Evolutionary conservation across 208 protist species (phyloP).

Genomic region (Leishmania amazonensis): DNA sequence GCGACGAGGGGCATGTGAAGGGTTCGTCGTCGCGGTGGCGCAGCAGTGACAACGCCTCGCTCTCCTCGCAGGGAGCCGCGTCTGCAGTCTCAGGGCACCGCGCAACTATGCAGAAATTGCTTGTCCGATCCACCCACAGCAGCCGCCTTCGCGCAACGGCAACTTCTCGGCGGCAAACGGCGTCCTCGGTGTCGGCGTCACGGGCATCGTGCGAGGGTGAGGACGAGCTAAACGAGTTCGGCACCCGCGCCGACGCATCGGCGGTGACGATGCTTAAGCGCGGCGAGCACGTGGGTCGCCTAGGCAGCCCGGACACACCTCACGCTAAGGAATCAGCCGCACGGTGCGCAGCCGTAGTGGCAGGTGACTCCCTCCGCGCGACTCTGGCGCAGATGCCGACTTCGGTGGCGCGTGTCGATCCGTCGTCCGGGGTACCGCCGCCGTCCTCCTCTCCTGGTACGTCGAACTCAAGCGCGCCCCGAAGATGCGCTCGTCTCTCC

Average conservation of each 20-base stretch:
- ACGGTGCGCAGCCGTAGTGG: not conserved
- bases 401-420: not conserved
- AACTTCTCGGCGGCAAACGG: not conserved
- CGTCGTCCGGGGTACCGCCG: not conserved
- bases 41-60: not conserved
- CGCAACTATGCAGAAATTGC: not conserved
- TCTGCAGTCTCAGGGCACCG: not conserved
- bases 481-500: not conserved
- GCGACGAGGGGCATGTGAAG: not conserved
- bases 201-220: not conserved
- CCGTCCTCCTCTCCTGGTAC: not conserved
- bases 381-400: not conserved
- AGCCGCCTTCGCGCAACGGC: constrained; percentile 20
- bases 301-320: not conserved
- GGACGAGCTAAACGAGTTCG: not conserved
- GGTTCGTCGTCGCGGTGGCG: not conserved
- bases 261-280: not conserved
- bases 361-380: not conserved
- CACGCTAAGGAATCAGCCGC: not conserved
- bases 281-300: not conserved
- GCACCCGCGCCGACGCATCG: not conserved
- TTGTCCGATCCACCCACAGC: constrained; percentile 27
- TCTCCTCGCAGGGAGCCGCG: not conserved
- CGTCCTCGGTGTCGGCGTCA: not conserved
- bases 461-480: no score